Conservation (phyloP, 2,329 filamentous ascomycete genomes). For the Hirsutella rhossiliensis region DNA sequence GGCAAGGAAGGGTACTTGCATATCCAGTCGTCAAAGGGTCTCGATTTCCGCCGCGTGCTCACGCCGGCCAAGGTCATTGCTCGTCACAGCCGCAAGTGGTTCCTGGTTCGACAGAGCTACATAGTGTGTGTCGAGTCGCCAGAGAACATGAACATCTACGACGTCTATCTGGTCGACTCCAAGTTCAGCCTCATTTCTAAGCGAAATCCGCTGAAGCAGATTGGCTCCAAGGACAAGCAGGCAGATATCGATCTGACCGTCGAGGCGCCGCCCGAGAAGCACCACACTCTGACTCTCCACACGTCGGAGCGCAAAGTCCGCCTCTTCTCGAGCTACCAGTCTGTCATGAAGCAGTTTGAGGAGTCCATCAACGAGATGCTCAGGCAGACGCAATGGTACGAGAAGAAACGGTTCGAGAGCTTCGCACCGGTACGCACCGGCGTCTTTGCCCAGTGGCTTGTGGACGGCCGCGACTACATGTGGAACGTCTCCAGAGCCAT, state of each 20-base stretch:
- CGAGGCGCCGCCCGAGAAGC: slow-evolving; percentile 36
- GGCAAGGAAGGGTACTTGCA: slow-evolving; percentile 93
- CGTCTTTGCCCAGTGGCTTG: slow-evolving; percentile 90
- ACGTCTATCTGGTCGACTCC: slow-evolving; percentile 92
- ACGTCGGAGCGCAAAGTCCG: slow-evolving; percentile 91
- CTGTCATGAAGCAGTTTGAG: slow-evolving; percentile 82
- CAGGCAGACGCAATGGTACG: slow-evolving; percentile 68
- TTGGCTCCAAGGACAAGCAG: slow-evolving; percentile 48
- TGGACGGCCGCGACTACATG: slow-evolving; percentile 97
- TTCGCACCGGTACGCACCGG: slow-evolving; percentile 81
- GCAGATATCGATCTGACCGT: slow-evolving; percentile 28
- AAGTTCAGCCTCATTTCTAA: slow-evolving; percentile 76
- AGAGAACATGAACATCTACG: slow-evolving; percentile 97
- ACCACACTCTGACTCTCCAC: slow-evolving; percentile 77
- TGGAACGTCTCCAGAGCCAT: slow-evolving; percentile 97
- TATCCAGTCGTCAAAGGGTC: slow-evolving; percentile 81
- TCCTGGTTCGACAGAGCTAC: slow-evolving; percentile 94
- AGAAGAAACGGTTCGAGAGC: slow-evolving; percentile 77
- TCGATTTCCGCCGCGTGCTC: slow-evolving; percentile 73
- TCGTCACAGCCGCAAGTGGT: slow-evolving; percentile 90
- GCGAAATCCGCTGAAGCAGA: slow-evolving; percentile 41
- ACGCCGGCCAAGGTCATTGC: slow-evolving; percentile 68
- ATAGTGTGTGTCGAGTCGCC: slow-evolving; percentile 97
- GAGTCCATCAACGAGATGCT: slow-evolving; percentile 85
- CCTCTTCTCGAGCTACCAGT: slow-evolving; percentile 80